Evolutionary conservation across 1,284 basidiomycete genomes (phyloP).

Genomic region (Bjerkandera adusta): DNA sequence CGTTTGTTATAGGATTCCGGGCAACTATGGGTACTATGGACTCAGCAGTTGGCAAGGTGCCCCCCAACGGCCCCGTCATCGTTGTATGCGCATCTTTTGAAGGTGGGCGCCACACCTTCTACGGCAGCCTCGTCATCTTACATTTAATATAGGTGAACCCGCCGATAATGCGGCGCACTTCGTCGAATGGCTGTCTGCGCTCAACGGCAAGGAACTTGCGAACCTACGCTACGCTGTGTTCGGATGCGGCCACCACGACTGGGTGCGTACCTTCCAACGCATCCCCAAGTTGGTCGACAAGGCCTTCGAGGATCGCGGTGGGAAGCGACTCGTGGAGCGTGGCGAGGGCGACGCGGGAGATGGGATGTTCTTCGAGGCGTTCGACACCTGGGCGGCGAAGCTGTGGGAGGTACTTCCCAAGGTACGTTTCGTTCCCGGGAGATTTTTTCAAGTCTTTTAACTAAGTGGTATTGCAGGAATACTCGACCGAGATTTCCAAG

Average conservation of each 20-base stretch:
- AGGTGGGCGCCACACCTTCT: constrained; percentile 25
- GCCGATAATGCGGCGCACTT: constrained; percentile 49
- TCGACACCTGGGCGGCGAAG: constrained; percentile 44
- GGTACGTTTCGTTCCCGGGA: constrained; percentile 28
- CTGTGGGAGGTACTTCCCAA: constrained; percentile 40
- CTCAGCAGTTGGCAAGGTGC: constrained; percentile 36
- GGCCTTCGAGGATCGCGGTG: constrained; percentile 37
- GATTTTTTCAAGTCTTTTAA: background rate
- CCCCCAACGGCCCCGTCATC: constrained; percentile 44
- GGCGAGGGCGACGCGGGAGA: constrained; percentile 44
- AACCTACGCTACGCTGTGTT: constrained; percentile 47
- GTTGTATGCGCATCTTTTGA: constrained; percentile 53
- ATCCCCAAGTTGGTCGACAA: constrained; percentile 46
- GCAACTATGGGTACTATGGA: constrained; percentile 42
- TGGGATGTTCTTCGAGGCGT: constrained; percentile 44
- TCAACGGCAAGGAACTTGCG: constrained; percentile 29
- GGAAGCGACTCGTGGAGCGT: constrained; percentile 36
- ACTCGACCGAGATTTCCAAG: constrained; percentile 19
- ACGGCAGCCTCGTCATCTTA: background rate
- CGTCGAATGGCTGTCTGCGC: constrained; percentile 37
- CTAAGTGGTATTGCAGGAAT: constrained; percentile 12
- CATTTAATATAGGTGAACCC: constrained; percentile 35
- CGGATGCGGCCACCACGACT: constrained; percentile 53
- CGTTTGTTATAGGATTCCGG: constrained; percentile 34
- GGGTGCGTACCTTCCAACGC: constrained; percentile 50